phyloP scores from a whole-genome alignment of 164 flowering plant genomes.

The Liquidambar formosana region DNA sequence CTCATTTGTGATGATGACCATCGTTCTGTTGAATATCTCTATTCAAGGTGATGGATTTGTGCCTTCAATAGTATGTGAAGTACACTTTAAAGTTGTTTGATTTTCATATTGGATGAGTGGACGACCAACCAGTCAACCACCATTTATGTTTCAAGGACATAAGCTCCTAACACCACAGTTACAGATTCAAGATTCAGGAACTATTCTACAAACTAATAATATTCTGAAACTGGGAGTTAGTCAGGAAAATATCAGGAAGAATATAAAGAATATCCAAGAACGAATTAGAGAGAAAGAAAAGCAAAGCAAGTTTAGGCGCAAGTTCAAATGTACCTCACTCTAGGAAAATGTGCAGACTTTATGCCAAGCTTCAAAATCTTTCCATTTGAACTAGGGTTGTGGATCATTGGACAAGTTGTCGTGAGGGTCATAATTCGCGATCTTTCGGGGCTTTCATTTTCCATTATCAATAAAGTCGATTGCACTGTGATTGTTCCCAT shows the following conservation, averaged over 20 bases:
- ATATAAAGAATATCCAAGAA: neutral
- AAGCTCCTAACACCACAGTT: no score
- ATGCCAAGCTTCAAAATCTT: constrained; percentile 19
- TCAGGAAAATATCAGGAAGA: neutral
- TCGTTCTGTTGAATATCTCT: no score
- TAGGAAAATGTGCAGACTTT: constrained; percentile 16
- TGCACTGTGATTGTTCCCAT: constrained; percentile 12
- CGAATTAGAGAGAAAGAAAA: neutral
- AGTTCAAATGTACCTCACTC: constrained; percentile 30
- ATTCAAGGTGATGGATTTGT: no score
- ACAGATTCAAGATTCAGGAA: neutral
- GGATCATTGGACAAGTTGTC: constrained; percentile 22
- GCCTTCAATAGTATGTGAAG: no score
- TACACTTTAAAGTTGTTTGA: no score
- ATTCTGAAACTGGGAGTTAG: neutral
- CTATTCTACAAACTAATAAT: neutral
- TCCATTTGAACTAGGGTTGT: constrained; percentile 22
- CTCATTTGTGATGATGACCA: no score
- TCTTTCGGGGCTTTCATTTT: constrained; percentile 28
- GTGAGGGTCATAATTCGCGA: constrained; percentile 15
- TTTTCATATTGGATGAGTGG: no score
- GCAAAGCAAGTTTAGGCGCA: neutral
- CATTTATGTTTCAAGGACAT: neutral
- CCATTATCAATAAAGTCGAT: constrained; percentile 15
- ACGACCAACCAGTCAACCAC: no score